Evolutionary conservation across 768 basidiomycete genomes (phyloP).

Genomic region (Phanerochaete sordida): DNA sequence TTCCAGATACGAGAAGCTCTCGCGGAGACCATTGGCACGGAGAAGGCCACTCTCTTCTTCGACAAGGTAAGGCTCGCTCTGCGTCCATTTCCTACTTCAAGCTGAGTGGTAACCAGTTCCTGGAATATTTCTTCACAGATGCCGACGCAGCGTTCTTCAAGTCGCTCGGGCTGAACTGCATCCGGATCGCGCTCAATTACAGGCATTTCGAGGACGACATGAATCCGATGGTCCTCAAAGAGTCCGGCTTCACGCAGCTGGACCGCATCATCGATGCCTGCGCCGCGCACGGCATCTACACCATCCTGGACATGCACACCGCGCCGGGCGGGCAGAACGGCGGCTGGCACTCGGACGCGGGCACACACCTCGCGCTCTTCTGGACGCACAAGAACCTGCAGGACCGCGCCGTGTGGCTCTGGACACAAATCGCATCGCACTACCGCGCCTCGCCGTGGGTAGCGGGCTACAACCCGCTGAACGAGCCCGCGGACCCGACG

Average conservation of each 20-base stretch:
- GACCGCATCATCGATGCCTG: constrained; percentile 78
- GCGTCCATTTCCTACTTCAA: background rate
- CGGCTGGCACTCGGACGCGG: constrained; percentile 79
- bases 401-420: constrained; percentile 73
- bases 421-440: constrained; percentile 71
- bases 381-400: constrained; percentile 87
- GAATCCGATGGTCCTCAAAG: constrained; percentile 76
- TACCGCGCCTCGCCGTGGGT: constrained; percentile 79
- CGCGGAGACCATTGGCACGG: constrained; percentile 55
- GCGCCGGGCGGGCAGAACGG: constrained; percentile 72
- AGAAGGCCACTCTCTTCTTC: constrained; percentile 74
- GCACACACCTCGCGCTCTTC: constrained; percentile 67
- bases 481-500: constrained; percentile 75
- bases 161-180: constrained; percentile 75
- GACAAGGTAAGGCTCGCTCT: constrained; percentile 52
- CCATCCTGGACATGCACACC: constrained; percentile 79
- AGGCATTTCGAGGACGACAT: constrained; percentile 78
- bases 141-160: constrained; percentile 76
- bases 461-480: constrained; percentile 83
- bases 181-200: constrained; percentile 75
- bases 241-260: constrained; percentile 76
- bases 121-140: constrained; percentile 82
- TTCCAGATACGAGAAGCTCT: constrained; percentile 70
- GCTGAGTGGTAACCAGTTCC: constrained; percentile 46
- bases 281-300: constrained; percentile 73